A percentile compares a stretch with the other conserved stretches of the same genome.
phyloP scores from a whole-genome alignment of 352 stramenopile genomes.

The Phytopythium delawarense region DNA sequence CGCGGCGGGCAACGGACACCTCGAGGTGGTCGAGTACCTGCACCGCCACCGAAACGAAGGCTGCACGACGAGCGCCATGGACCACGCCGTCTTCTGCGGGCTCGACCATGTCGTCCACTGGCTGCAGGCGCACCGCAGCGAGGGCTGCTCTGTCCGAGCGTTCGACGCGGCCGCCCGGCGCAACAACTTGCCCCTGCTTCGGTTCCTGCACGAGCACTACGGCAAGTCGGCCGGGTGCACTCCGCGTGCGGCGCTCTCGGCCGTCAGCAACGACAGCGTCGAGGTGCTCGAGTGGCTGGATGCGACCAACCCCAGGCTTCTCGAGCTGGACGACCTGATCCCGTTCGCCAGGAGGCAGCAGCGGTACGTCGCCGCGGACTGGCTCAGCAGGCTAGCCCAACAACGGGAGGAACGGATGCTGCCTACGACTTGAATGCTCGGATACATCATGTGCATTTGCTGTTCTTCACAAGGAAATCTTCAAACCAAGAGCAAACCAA shows the following conservation, averaged over 20 bases:
- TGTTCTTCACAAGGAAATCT: not conserved
- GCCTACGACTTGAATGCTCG: not conserved
- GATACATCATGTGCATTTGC: constrained; percentile 2
- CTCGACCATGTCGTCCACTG: constrained; percentile 11
- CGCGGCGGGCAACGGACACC: constrained; percentile 1
- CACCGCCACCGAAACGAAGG: constrained; percentile 13
- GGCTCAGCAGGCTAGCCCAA: not conserved
- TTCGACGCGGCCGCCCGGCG: constrained; percentile 14
- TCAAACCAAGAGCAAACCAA: not conserved
- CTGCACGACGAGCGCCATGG: constrained; percentile 17
- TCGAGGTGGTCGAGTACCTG: constrained; percentile 9
- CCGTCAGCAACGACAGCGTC: constrained; percentile 10
- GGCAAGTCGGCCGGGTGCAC: constrained; percentile 14
- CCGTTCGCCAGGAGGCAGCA: not conserved
- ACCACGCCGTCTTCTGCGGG: constrained; percentile 7
- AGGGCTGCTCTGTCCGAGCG: constrained; percentile 13
- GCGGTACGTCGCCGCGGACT: constrained; percentile 3
- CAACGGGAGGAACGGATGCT: not conserved
- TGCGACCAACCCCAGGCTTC: constrained; percentile 11
- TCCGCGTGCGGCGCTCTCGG: constrained; percentile 15
- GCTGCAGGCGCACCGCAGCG: constrained; percentile 11
- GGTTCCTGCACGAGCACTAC: constrained; percentile 25
- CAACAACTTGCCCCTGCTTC: constrained; percentile 21
- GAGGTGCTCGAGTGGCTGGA: constrained; percentile 20
- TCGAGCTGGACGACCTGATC: constrained; percentile 10